Base-by-base conservation (phyloP, 495 filamentous ascomycete genomes). In the Aspergillus ellipticus region DNA sequence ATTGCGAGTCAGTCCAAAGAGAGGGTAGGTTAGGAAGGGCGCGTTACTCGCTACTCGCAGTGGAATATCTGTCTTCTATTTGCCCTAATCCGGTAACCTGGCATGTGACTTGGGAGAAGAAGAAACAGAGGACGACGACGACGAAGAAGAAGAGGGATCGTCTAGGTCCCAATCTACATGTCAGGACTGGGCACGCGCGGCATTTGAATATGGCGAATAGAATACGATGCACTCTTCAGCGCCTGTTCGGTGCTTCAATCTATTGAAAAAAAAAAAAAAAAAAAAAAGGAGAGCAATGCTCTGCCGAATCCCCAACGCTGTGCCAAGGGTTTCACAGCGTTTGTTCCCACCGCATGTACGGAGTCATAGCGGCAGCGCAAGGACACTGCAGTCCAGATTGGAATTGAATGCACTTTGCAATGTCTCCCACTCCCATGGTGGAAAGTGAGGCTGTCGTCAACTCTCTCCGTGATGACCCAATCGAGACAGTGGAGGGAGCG, bases 401-500 rank as follows among this genome's bases (percentile, higher is more conserved):
- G n/a, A 39, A 39, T n/a, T 4, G n/a, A 39, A n/a, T 39, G 35
- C 35, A 39, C 13, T 39, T 13, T n/a, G 35, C 35, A 7, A 13
- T 47, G 42, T 10, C n/a, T n/a, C n/a, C n/a, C n/a, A n/a, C n/a
- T n/a, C n/a, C n/a, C n/a, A n/a, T n/a, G n/a, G n/a, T 21, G 42
- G 24, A 28, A 48, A 48, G 45, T 48, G 45, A 48, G 45, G 45
- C 45, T 48, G 45, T 31, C 45, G 45, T 48, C 22, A 17, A 48
- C 7, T 24, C 24, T 8, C n/a, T 22, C 11, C 24, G 15, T 8
- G 24, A 48, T 20, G 17, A 48, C n/a, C 22, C 24, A 26, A 48
- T 28, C 13, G 10, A 48, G n/a, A 29, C 24, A 29, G 15, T 17
- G 13, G 45, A 29, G 45, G 45, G 4, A 28, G 24, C 24, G 24